Base-by-base conservation (phyloP, 1,284 basidiomycete genomes). In the Irpex lacteus region DNA sequence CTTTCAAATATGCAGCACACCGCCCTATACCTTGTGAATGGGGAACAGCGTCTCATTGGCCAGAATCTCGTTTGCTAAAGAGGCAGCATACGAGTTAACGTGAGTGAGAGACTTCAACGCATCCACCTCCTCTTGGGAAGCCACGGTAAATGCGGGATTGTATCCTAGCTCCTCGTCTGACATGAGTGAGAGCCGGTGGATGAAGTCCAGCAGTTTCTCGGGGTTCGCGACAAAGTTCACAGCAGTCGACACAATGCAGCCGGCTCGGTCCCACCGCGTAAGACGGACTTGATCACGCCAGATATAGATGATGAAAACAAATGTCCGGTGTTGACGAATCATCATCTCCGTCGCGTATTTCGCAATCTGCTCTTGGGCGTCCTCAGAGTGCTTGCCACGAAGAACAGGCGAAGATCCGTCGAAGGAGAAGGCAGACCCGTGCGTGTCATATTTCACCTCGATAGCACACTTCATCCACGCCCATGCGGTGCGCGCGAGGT, bases 181-280 rank as follows among this genome's bases (percentile, higher is more conserved):
- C 49, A 52, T 52, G n/a, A 18, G 9, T n/a, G 49, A 9, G n/a
- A 52, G 49, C 11, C 13, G n/a, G 49, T 52, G 18, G n/a, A 52
- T n/a, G 7, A 74, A 73, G 6, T 68, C 64, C 4, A 65, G 59
- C 9, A 67, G 37, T 3, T 6, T 21, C 13, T 63, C 50, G 5
- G 47, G 44, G 13, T 61, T 15, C 13, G 13, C 26, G 3, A 21
- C 32, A 38, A 65, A 65, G n/a, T 66, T 38, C 61, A 71, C 68
- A 2, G 64, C 52, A 9, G 62, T 38, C 6, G 69, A 66, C 11
- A 68, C 65, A 18, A 70, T 47, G 5, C 60, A 62, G 4, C 69
- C 71, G 3, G 53, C 57, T 5, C 66, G 65, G 52, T 72, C 70
- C 69, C 67, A 69, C 13, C 69, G 67, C 32, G 69, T 47, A 1